Evolutionary conservation across 177 flowering plant genomes (phyloP).

Genomic region (Tripterygium wilfordii): DNA sequence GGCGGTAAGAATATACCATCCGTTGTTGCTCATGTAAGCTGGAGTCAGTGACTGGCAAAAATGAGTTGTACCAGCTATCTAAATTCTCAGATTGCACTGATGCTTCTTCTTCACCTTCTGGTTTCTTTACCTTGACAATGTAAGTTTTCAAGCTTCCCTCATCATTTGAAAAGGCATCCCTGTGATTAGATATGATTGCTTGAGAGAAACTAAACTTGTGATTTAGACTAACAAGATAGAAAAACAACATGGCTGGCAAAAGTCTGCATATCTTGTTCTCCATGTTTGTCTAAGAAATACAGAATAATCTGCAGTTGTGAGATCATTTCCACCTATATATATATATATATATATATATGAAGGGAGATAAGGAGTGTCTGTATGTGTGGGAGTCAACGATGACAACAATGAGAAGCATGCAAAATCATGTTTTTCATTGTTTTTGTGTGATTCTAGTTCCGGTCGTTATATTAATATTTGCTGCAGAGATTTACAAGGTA

Average conservation of each 20-base stretch:
- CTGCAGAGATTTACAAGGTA: no score
- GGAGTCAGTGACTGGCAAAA: conserved; percentile 23
- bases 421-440: no score
- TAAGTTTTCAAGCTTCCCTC: conserved; percentile 23
- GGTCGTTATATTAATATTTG: no score
- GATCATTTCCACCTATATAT: no score
- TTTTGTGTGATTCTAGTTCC: no score
- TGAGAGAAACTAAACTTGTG: not conserved
- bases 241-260: not conserved
- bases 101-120: conserved; percentile 6
- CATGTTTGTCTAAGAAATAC: no score
- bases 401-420: no score
- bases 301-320: no score
- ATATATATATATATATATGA: no score
- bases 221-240: not conserved
- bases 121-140: conserved; percentile 36
- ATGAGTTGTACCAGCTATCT: conserved; percentile 32
- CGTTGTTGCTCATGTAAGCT: conserved; percentile 12
- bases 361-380: no score
- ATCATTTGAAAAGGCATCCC: not conserved
- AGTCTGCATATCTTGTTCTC: not conserved
- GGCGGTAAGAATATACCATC: conserved; percentile 31
- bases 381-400: no score
- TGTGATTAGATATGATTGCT: not conserved
- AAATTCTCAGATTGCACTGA: conserved; percentile 5